A percentile compares a stretch with the other conserved stretches of the same genome.
Evolutionary conservation across 2,329 filamentous ascomycete species (phyloP).

Genomic region (Diaporthe longicolla): DNA sequence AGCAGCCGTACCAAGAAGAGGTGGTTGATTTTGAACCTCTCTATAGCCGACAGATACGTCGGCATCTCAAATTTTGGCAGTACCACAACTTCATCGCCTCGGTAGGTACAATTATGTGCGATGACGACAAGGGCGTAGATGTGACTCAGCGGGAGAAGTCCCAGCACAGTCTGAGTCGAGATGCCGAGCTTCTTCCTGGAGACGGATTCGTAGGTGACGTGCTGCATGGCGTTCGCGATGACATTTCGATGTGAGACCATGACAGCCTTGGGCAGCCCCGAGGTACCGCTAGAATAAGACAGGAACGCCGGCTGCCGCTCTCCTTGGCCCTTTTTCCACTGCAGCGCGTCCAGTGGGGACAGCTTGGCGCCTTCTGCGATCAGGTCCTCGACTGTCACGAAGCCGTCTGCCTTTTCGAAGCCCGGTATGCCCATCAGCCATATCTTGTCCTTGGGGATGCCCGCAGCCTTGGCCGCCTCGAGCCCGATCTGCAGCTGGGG

Average conservation of each 20-base stretch:
- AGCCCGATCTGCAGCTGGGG: constrained; percentile 76
- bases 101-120: constrained; percentile 74
- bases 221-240: constrained; percentile 81
- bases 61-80: constrained; percentile 81
- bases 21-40: constrained; percentile 75
- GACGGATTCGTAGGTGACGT: constrained; percentile 60
- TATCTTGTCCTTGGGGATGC: constrained; percentile 74
- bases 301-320: constrained; percentile 80
- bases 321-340: constrained; percentile 76
- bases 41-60: constrained; percentile 72
- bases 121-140: constrained; percentile 84
- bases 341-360: constrained; percentile 67
- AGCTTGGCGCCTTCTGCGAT: constrained; percentile 71
- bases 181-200: constrained; percentile 55
- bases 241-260: constrained; percentile 87
- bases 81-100: constrained; percentile 80
- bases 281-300: constrained; percentile 86
- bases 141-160: constrained; percentile 84
- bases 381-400: constrained; percentile 77
- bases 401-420: constrained; percentile 64
- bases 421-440: constrained; percentile 79
- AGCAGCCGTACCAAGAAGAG: constrained; percentile 71
- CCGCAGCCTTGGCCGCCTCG: constrained; percentile 73
- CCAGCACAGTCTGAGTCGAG: constrained; percentile 66
- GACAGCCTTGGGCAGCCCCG: constrained; percentile 86